phyloP scores from a whole-genome alignment of 176 grass and related monocot genomes.

The Themeda triandra region DNA sequence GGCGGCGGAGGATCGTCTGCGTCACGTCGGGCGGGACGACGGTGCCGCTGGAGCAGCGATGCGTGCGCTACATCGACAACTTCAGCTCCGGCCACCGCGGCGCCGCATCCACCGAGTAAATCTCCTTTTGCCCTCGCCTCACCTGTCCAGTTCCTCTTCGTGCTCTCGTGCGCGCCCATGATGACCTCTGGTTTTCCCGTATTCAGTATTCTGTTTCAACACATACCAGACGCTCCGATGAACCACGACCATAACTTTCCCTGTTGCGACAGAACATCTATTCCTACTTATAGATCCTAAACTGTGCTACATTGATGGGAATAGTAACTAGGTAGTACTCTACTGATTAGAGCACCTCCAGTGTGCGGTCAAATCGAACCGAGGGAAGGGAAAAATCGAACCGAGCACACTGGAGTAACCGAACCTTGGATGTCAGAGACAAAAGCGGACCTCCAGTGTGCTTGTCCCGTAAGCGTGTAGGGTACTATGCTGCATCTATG shows the following conservation, averaged over 20 bases:
- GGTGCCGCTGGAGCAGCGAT: conserved; percentile 87
- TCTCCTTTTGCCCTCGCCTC: neutral
- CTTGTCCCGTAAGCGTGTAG: neutral
- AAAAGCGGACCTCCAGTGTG: no score
- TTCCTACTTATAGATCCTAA: neutral
- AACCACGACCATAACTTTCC: neutral
- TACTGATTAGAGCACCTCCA: no score
- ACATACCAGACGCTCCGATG: neutral
- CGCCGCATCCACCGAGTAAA: conserved; percentile 81
- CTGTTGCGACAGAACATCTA: neutral
- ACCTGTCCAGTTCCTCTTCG: neutral
- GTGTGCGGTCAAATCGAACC: no score
- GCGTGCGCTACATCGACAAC: conserved; percentile 96
- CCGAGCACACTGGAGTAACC: no score
- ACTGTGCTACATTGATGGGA: neutral
- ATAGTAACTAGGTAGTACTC: neutral
- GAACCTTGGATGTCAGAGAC: no score
- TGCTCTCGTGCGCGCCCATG: neutral
- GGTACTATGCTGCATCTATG: neutral
- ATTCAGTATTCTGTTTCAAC: neutral
- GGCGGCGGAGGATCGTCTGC: conserved; percentile 57
- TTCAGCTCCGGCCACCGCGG: conserved; percentile 96
- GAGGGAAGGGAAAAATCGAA: no score
- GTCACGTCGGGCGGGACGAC: conserved; percentile 95
- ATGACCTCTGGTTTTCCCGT: neutral